Evolutionary conservation across 2,329 filamentous ascomycete species (phyloP).

Genomic region (Botrytis cinerea): DNA sequence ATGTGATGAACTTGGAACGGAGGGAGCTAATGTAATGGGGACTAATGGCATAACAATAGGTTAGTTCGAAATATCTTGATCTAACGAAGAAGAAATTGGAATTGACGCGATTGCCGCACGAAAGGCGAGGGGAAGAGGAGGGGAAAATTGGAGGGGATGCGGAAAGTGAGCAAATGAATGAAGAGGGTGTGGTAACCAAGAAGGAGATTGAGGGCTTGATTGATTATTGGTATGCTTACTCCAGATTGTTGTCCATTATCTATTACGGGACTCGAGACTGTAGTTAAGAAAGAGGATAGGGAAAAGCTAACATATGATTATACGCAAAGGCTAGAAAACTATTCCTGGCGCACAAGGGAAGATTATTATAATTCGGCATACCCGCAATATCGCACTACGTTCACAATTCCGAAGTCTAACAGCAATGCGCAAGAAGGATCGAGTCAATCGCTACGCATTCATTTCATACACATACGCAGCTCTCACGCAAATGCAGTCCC

Average conservation of each 20-base stretch:
- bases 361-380: constrained; percentile 56
- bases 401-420: constrained; percentile 14
- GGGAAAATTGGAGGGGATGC: background rate
- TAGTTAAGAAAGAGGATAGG: background rate
- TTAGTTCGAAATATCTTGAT: constrained; percentile 67
- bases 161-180: constrained; percentile 35
- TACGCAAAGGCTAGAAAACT: constrained; percentile 60
- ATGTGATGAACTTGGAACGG: background rate
- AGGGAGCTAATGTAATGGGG: background rate
- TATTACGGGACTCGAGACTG: background rate
- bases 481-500: constrained; percentile 57
- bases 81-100: constrained; percentile 68
- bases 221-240: constrained; percentile 58
- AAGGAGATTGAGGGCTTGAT: constrained; percentile 62
- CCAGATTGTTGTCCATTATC: background rate
- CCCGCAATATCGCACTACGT: constrained; percentile 62
- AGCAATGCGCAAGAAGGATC: background rate
- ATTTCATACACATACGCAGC: constrained; percentile 65
- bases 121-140: constrained; percentile 38
- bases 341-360: constrained; percentile 65
- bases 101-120: constrained; percentile 64
- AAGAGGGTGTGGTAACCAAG: constrained; percentile 58
- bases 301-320: background rate
- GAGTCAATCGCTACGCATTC: constrained; percentile 52
- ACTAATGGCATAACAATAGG: constrained; percentile 45